Base-by-base conservation (phyloP, 2,329 filamentous ascomycete species). In the Ascosphaera apis region DNA sequence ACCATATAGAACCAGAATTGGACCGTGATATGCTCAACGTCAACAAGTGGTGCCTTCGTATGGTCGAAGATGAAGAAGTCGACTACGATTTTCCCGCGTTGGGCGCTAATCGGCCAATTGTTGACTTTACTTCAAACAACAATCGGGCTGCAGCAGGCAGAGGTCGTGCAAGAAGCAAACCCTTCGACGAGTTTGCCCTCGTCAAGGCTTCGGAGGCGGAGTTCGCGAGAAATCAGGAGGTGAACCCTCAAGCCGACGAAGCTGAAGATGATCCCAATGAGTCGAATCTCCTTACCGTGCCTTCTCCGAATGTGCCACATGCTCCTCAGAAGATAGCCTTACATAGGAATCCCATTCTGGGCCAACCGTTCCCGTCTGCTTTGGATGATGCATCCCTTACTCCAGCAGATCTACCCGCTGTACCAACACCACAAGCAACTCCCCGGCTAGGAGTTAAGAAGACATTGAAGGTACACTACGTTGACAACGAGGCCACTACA, bases 51-150 rank as follows among this genome's bases (percentile, higher is more conserved):
- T 66, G 68, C 17, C 52, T 76, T 36, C 61, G 71, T n/a, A 74
- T 76, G 64, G 68, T 73, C 6, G 71, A 76, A 43, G 71, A 75
- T 44, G 71, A 67, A 4, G 71, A 76, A 45, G 66, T 76, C 2
- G 71, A 76, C 40, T 70, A 67, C 45, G 71, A 76, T 45, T 76
- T 76, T 42, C 69, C 70, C 4, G 61, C 70, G 1, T 52, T 76
- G 21, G 61, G 58, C 7, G 60, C 69, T 23, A 66, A 62, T 15
- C 61, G 65, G 42, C 63, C 67, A 1, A 61, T 75, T 37, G 61
- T 63, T 3, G 70, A 75, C 45, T 76, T 76, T 45, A 72, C 71
- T 0, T 72, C 67, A 2, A 76, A 75, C 53, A 76, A 76, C 48
- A 74, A 72, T 42, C 62, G 69, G 30, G 66, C 66, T 18, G 66